These are phyloP conservation scores for Cercospora sojina DNA, from an alignment of 2,329 filamentous ascomycete species.

Conservation along the genomic window DNA sequence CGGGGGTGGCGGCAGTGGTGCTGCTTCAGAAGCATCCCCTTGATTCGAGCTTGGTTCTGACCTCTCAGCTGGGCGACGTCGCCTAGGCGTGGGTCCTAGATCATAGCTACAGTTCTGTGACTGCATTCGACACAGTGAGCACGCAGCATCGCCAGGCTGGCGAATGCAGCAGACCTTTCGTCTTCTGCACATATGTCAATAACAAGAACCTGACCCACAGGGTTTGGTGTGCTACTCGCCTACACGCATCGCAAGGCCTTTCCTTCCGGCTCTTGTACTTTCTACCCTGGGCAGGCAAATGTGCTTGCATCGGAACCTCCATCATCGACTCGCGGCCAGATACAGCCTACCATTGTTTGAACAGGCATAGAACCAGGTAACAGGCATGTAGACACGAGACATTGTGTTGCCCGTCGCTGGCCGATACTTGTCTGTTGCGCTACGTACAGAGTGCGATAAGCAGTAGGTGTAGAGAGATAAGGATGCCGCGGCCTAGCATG, in stretches of 20 bases:
- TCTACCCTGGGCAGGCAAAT: conserved; percentile 19
- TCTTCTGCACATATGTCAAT: conserved; percentile 8
- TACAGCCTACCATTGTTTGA: neutral
- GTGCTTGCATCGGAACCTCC: conserved; percentile 3
- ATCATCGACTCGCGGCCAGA: conserved; percentile 11
- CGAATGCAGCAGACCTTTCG: conserved; percentile 30
- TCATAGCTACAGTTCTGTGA: conserved; percentile 25
- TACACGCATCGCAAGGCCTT: conserved; percentile 28
- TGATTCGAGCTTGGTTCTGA: conserved; percentile 2
- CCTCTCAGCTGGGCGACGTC: conserved; percentile 18
- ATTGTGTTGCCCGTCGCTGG: conserved; percentile 14
- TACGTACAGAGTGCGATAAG: conserved; percentile 6
- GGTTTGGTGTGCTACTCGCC: neutral
- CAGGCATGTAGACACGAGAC: neutral
- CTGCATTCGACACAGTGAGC: conserved; percentile 27
- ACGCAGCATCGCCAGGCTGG: conserved; percentile 28
- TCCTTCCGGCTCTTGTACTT: conserved; percentile 30
- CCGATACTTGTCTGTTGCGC: neutral
- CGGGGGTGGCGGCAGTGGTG: neutral
- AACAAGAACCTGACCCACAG: neutral
- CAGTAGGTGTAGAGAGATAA: conserved; percentile 5
- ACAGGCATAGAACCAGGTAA: neutral
- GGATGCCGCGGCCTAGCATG: conserved; percentile 8
- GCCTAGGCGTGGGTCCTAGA: conserved; percentile 27
- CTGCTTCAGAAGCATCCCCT: neutral